These are phyloP conservation scores for Alloteropsis semialata DNA, from an alignment of 176 grass and related monocot genomes.

Conservation along the genomic window DNA sequence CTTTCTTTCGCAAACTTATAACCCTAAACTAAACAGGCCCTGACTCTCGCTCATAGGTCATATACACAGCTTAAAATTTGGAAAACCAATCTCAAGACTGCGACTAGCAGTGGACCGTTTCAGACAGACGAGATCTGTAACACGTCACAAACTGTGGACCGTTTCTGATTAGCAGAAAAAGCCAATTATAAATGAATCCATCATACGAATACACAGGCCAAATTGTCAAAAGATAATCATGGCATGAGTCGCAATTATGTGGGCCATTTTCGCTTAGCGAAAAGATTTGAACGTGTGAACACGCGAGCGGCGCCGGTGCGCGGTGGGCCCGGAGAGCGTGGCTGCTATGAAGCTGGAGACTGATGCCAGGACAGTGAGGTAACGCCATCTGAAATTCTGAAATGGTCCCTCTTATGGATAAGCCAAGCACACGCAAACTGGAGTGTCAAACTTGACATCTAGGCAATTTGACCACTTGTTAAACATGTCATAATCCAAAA, in stretches of 20 bases:
- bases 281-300: background rate
- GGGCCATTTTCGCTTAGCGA: background rate
- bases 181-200: background rate
- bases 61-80: too few species aligned
- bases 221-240: too few species aligned
- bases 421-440: background rate
- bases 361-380: background rate
- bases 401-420: conserved; percentile 40
- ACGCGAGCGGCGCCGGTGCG: background rate
- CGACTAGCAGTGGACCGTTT: background rate
- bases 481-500: background rate
- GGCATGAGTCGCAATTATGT: background rate
- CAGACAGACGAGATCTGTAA: too few species aligned
- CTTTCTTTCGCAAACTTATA: too few species aligned
- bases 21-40: too few species aligned
- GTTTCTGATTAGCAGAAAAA: background rate
- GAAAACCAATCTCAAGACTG: background rate
- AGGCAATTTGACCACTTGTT: background rate
- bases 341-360: background rate
- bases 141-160: background rate
- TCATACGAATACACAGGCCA: background rate
- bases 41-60: too few species aligned
- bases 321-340: background rate
- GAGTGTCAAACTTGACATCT: background rate
- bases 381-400: background rate